Conservation (phyloP, 495 filamentous ascomycete species). For the Physcia stellaris region DNA sequence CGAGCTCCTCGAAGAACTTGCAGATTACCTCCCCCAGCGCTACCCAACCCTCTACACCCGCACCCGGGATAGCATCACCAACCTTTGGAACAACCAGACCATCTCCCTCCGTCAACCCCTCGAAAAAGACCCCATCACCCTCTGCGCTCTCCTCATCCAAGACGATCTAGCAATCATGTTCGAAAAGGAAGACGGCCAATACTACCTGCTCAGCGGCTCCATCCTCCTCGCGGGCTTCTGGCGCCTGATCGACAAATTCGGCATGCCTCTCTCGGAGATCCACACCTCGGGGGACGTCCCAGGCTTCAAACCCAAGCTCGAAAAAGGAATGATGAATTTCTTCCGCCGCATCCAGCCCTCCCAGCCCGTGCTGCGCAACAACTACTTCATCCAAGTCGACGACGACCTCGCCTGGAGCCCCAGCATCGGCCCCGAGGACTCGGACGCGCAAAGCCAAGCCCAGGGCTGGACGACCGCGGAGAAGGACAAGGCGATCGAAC, state of each 20-base stretch:
- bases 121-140: slow-evolving; percentile 72
- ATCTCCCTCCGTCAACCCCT: slow-evolving; percentile 59
- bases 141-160: slow-evolving; percentile 58
- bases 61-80: slow-evolving; percentile 54
- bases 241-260: slow-evolving; percentile 73
- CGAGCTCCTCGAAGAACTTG: slow-evolving; percentile 70
- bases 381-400: slow-evolving; percentile 74
- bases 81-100: slow-evolving; percentile 55
- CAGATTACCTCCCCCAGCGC: slow-evolving; percentile 57
- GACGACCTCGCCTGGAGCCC: slow-evolving; percentile 55
- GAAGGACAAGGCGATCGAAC: slow-evolving; percentile 59
- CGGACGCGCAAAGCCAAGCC: slow-evolving; percentile 2
- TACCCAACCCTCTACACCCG: slow-evolving; percentile 62
- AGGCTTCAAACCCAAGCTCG: slow-evolving; percentile 58
- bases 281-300: slow-evolving; percentile 76
- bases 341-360: slow-evolving; percentile 53
- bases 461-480: slow-evolving; percentile 63
- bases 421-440: slow-evolving; percentile 66
- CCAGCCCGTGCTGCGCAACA: slow-evolving; percentile 50
- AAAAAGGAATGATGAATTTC: slow-evolving; percentile 75
- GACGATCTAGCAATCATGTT: slow-evolving; percentile 86
- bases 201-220: slow-evolving; percentile 70
- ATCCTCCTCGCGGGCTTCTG: slow-evolving; percentile 79
- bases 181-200: slow-evolving; percentile 63
- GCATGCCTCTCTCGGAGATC: slow-evolving; percentile 72